Evolutionary conservation across 371 early-diverging fungal genomes (phyloP).

Genomic region (Lichtheimia ornata): DNA sequence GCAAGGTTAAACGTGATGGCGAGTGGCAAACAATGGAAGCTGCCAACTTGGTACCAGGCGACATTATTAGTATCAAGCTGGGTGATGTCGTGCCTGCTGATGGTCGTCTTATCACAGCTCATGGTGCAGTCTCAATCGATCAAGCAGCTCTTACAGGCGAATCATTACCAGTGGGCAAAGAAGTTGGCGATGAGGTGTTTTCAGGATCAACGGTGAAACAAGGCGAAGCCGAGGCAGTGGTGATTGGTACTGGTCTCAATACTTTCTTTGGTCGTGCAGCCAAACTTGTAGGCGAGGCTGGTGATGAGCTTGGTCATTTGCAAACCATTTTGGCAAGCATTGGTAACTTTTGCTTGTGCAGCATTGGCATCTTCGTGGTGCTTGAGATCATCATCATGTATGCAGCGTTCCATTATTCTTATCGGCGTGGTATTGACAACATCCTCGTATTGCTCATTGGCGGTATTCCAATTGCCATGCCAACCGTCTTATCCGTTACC

Average conservation of each 20-base stretch:
- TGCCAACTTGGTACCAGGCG: constrained; percentile 70
- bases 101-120: constrained; percentile 56
- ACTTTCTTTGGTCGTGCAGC: constrained; percentile 93
- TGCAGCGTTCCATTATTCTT: constrained; percentile 70
- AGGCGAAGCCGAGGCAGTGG: constrained; percentile 88
- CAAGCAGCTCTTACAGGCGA: constrained; percentile 90
- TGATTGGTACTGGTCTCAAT: constrained; percentile 82
- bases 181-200: constrained; percentile 69
- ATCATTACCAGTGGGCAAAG: constrained; percentile 73
- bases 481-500: constrained; percentile 90
- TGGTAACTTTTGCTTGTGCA: constrained; percentile 84
- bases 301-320: constrained; percentile 86
- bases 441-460: constrained; percentile 76
- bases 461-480: constrained; percentile 83
- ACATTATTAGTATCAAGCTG: constrained; percentile 71
- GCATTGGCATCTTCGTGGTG: constrained; percentile 72
- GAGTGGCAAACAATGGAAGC: constrained; percentile 60
- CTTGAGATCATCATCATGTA: constrained; percentile 83
- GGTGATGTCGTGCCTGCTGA: constrained; percentile 87
- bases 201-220: constrained; percentile 89
- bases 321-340: constrained; percentile 87
- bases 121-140: constrained; percentile 61
- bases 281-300: constrained; percentile 75
- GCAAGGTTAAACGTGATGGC: constrained; percentile 66
- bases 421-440: constrained; percentile 74